A percentile compares a stretch with the other conserved stretches of the same genome.
phyloP scores from a whole-genome alignment of 148 eudicot species.

The Hydrangea macrophylla region DNA sequence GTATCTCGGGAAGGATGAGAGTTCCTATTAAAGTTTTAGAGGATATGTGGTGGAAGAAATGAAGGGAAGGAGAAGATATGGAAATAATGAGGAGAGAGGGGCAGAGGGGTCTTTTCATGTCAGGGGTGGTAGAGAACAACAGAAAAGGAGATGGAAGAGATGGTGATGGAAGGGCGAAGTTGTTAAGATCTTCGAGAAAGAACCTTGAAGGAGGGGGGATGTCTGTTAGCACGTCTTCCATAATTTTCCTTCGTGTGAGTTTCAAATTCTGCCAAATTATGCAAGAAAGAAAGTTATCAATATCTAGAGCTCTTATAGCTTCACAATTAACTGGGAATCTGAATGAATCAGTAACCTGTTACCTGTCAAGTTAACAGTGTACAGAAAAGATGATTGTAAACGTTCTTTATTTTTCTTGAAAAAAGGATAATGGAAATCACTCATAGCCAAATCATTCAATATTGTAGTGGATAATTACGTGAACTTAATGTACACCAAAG shows the following conservation, averaged over 20 bases:
- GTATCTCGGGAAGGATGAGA: conserved; percentile 71
- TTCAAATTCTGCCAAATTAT: conserved; percentile 32
- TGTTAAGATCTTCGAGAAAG: conserved; percentile 84
- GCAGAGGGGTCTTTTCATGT: conserved; percentile 34
- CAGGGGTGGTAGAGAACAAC: conserved; percentile 44
- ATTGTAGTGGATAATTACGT: neutral
- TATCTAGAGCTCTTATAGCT: neutral
- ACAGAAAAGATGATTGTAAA: neutral
- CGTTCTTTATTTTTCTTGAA: neutral
- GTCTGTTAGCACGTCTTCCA: conserved; percentile 95
- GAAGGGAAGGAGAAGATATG: conserved; percentile 71
- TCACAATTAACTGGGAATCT: neutral
- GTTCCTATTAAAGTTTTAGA: conserved; percentile 70
- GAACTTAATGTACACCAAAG: too few species aligned
- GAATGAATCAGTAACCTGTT: neutral
- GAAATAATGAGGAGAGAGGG: conserved; percentile 87
- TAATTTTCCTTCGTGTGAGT: conserved; percentile 24
- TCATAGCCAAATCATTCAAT: neutral
- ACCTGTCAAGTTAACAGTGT: neutral
- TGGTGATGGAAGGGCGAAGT: conserved; percentile 67
- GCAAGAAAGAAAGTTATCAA: conserved; percentile 9
- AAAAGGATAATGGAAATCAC: neutral
- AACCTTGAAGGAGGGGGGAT: conserved; percentile 94
- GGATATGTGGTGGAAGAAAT: conserved; percentile 57
- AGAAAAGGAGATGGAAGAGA: conserved; percentile 67